These are phyloP conservation scores for Adansonia gregorii DNA, from an alignment of 441 rosid genomes.

Conservation along the genomic window DNA sequence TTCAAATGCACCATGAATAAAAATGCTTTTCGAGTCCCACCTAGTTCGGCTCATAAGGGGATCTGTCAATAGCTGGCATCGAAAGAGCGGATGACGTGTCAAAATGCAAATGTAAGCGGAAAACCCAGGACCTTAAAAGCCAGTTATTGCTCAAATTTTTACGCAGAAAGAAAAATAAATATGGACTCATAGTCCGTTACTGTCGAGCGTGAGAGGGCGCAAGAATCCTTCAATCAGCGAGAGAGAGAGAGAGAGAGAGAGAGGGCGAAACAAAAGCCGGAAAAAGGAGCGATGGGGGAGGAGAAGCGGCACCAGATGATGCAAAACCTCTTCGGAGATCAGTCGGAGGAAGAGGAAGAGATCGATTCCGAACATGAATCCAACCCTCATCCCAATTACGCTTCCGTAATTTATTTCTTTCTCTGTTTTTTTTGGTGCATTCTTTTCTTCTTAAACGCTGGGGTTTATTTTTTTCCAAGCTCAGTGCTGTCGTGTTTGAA, in stretches of 20 bases:
- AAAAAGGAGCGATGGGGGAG: slow-evolving; percentile 58
- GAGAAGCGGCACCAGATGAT: slow-evolving; percentile 94
- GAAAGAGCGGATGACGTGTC: too few relatives aligned
- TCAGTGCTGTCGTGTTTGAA: neutral
- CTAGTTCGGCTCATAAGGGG: too few relatives aligned
- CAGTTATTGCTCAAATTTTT: too few relatives aligned
- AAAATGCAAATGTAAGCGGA: too few relatives aligned
- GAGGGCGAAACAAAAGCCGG: too few relatives aligned
- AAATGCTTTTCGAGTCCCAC: too few relatives aligned
- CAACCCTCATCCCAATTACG: slow-evolving; percentile 82
- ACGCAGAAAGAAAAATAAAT: neutral
- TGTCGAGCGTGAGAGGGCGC: neutral
- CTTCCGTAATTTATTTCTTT: slow-evolving; percentile 51
- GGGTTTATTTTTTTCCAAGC: slow-evolving; percentile 1
- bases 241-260: too few relatives aligned
- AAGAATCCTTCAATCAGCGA: slow-evolving; percentile 1
- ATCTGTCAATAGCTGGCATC: too few relatives aligned
- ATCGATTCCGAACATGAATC: slow-evolving; percentile 96
- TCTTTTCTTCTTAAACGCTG: neutral
- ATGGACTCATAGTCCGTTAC: neutral
- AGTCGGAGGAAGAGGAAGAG: slow-evolving; percentile 85
- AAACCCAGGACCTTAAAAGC: too few relatives aligned
- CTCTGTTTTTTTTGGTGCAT: neutral
- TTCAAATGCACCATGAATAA: too few relatives aligned
- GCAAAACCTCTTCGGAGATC: slow-evolving; percentile 96